Base-by-base conservation (phyloP, 2,329 filamentous ascomycete species). In the Pestalotiopsis sp. region DNA sequence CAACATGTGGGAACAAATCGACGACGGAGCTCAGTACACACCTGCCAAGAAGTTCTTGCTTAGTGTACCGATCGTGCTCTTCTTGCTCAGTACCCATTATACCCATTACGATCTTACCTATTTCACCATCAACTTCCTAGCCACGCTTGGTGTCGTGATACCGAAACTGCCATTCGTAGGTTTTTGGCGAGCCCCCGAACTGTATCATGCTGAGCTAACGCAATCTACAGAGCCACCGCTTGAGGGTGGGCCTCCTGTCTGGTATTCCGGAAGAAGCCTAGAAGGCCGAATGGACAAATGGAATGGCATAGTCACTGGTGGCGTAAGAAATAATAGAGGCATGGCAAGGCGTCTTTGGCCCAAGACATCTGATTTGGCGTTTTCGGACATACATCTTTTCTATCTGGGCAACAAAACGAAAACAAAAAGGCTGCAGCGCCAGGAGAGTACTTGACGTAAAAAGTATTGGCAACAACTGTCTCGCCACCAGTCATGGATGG, bases 1-100 rank as follows among this genome's bases (percentile, higher is more conserved):
- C 77, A 99, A 98, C 84, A 98, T 99, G 96, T 99, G 96, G 96
- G 96, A 99, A 84, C 96, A 99, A 83, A 99, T 99, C 80, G 96
- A 99, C 84, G 97, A 98, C 76, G 96, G 96, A 60, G 96, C 96
- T 75, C 96, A 99, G 81, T 99, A 98, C 84, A 99, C 96, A 0
- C 96, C 96, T 3, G 93, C 96, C 72, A 99, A 99, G 86, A 99
- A 99, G 82, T 99, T 99, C 77, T 86, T 99, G 68, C 90, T 98
- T 74, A 94, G 92, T 76, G 95, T 98, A 40, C 96, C 96, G 52
- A 97, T 99, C 75, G 88, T 94, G 71, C 87, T 99, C 71, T 99
- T 99, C 80, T 87, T 99, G 67, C 86, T 98, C 75, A 98, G 95
- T 87, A 99, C 96, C 26, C 96, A 99, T 82, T 99, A 98, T 82